phyloP scores from a whole-genome alignment of 257 asterid genomes.

The Ehretia macrophylla region DNA sequence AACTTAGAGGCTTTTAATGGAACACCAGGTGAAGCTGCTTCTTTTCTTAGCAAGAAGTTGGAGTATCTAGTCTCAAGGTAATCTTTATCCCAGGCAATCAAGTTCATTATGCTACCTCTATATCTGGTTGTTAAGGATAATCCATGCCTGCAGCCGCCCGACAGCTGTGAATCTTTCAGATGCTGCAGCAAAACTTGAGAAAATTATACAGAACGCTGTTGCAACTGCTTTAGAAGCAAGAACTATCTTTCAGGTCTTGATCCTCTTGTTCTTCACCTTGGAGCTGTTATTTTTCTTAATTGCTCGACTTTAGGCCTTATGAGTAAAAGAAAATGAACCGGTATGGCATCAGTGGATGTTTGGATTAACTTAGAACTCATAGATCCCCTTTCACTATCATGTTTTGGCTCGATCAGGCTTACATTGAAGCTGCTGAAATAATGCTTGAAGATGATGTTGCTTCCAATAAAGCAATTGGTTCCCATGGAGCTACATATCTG shows the following conservation, averaged over 20 bases:
- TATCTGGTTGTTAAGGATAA: conserved; percentile 6
- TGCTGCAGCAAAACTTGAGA: conserved; percentile 79
- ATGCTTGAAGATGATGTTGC: conserved; percentile 91
- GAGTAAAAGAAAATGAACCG: not conserved
- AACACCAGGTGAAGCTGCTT: conserved; percentile 59
- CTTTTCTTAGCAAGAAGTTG: conserved; percentile 55
- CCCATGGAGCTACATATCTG: conserved; percentile 65
- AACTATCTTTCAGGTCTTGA: conserved; percentile 59
- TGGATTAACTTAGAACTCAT: not conserved
- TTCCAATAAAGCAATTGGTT: conserved; percentile 87
- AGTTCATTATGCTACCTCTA: not conserved
- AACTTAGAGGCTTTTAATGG: conserved; percentile 48
- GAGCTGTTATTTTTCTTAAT: conserved; percentile 1
- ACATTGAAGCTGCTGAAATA: conserved; percentile 71
- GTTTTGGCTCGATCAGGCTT: conserved; percentile 43
- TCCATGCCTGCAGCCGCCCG: conserved; percentile 61
- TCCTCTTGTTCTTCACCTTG: not conserved
- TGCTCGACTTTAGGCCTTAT: not conserved
- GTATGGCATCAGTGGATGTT: not conserved
- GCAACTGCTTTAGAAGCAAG: conserved; percentile 48
- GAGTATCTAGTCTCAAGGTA: conserved; percentile 93
- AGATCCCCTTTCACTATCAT: not conserved
- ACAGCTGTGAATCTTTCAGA: conserved; percentile 96
- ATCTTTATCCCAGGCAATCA: conserved; percentile 4
- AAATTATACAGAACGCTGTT: conserved; percentile 44